Percentiles rank a stretch among this genome's conserved stretches.
These are phyloP conservation scores for Tuber brumale DNA, from an alignment of 495 filamentous ascomycete genomes.

Conservation along the genomic window DNA sequence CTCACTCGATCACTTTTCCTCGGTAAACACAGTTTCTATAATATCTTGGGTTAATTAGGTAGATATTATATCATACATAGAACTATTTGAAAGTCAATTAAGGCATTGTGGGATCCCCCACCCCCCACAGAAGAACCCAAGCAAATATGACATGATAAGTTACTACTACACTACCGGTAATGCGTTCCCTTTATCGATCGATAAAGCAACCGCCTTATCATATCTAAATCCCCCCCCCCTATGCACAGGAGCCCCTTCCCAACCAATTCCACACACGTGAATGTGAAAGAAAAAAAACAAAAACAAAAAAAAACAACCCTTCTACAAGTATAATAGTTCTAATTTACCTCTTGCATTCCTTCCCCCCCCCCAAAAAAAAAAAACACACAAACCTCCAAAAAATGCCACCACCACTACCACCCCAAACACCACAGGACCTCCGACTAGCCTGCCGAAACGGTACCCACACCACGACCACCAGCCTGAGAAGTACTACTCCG, in stretches of 20 bases:
- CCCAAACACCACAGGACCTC: constrained; percentile 41
- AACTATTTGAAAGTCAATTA: not conserved
- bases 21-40: not conserved
- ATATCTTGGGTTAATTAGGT: not conserved
- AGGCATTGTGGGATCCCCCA: not conserved
- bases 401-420: not conserved
- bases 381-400: not conserved
- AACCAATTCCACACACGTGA: not conserved
- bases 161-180: not conserved
- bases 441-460: constrained; percentile 46
- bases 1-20: not conserved
- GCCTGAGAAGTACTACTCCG: constrained; percentile 49
- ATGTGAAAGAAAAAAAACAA: not conserved
- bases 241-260: not conserved
- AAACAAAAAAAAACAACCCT: no score
- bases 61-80: not conserved
- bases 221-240: no score
- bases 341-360: no score
- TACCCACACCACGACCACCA: constrained; percentile 46
- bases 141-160: no score
- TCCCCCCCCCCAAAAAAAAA: no score
- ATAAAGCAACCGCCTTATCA: no score
- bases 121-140: no score
- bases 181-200: no score
- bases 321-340: no score